These are phyloP conservation scores for Diaporthe capsici DNA, from an alignment of 2,329 filamentous ascomycete species.

Conservation along the genomic window DNA sequence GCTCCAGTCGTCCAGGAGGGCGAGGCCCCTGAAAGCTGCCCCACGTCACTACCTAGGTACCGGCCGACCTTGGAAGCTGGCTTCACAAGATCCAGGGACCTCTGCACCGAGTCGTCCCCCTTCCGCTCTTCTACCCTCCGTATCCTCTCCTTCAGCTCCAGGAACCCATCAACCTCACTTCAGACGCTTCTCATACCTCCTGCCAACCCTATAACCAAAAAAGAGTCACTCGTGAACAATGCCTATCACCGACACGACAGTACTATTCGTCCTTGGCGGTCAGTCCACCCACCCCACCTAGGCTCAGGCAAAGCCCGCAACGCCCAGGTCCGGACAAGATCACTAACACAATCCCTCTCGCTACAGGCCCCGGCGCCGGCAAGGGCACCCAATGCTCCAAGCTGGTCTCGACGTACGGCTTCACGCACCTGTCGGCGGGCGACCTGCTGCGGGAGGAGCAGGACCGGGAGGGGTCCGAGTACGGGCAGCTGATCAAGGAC, in stretches of 20 bases:
- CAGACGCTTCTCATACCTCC: slow-evolving; percentile 8
- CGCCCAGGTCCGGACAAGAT: background rate
- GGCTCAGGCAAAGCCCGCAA: background rate
- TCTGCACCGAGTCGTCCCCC: slow-evolving; percentile 6
- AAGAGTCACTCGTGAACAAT: slow-evolving; percentile 30
- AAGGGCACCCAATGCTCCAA: slow-evolving; percentile 97
- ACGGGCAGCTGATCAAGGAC: slow-evolving; percentile 91
- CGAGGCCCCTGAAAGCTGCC: slow-evolving; percentile 31
- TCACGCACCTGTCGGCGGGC: slow-evolving; percentile 93
- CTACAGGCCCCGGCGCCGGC: slow-evolving; percentile 85
- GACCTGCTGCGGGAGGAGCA: slow-evolving; percentile 96
- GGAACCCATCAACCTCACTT: background rate
- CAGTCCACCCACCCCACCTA: background rate
- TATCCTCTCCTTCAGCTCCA: slow-evolving; percentile 6
- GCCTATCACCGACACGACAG: slow-evolving; percentile 44
- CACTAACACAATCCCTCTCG: background rate
- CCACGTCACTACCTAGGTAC: slow-evolving; percentile 29
- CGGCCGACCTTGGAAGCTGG: slow-evolving; percentile 33
- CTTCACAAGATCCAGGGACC: slow-evolving; percentile 31
- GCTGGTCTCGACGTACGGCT: slow-evolving; percentile 88
- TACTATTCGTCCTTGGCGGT: slow-evolving; percentile 43
- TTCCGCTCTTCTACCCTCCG: slow-evolving; percentile 8
- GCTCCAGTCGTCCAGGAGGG: background rate
- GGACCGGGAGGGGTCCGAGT: slow-evolving; percentile 86
- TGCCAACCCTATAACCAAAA: background rate